Percentiles rank a stretch among this genome's conserved stretches.
Evolutionary conservation across 1,139 yeast genomes (phyloP).

Genomic region (Geotrichum candidum): DNA sequence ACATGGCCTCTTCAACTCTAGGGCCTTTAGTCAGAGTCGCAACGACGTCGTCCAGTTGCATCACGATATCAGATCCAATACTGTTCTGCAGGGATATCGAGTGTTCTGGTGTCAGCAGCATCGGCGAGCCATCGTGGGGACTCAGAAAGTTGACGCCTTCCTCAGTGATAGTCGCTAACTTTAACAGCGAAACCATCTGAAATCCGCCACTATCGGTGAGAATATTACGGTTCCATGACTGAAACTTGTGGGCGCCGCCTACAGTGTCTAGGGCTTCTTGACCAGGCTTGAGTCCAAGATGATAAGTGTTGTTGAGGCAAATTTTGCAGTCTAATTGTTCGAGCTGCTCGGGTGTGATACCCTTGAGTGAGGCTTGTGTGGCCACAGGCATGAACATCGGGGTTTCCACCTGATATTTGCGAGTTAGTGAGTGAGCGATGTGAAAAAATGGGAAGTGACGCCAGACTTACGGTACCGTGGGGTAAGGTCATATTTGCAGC

Average conservation of each 20-base stretch:
- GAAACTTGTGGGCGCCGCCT: conserved; percentile 43
- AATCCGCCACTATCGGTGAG: conserved; percentile 43
- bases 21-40: conserved; percentile 41
- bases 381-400: conserved; percentile 47
- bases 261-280: conserved; percentile 39
- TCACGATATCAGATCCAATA: conserved; percentile 43
- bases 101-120: conserved; percentile 44
- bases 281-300: conserved; percentile 42
- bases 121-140: conserved; percentile 44
- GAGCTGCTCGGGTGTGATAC: conserved; percentile 42
- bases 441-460: background rate
- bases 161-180: conserved; percentile 43
- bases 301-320: conserved; percentile 42
- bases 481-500: conserved; percentile 41
- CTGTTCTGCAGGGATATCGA: conserved; percentile 41
- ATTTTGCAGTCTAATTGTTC: conserved; percentile 38
- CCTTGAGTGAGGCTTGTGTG: conserved; percentile 43
- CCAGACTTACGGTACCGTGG: conserved; percentile 33
- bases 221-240: conserved; percentile 40
- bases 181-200: conserved; percentile 43
- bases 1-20: conserved; percentile 43
- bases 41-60: conserved; percentile 45
- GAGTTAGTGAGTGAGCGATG: background rate
- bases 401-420: conserved; percentile 32
- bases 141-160: conserved; percentile 42